Evolutionary conservation across 768 basidiomycete species (phyloP).

Genomic region (Dictyophora rubrovolvata): DNA sequence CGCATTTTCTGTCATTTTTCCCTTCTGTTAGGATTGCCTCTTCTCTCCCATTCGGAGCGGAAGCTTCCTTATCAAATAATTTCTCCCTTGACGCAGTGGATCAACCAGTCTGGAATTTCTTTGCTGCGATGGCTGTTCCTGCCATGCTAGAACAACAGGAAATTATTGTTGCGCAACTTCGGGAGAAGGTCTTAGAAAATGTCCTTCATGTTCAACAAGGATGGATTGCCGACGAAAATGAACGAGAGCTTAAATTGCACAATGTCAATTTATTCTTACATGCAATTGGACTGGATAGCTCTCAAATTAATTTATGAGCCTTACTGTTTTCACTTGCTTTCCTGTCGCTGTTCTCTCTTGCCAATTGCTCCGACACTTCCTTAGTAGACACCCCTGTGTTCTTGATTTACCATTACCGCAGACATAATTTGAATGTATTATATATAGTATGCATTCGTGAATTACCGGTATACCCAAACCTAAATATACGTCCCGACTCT

Average conservation of each 20-base stretch:
- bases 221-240: slow-evolving; percentile 62
- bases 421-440: background rate
- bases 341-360: background rate
- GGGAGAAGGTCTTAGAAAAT: slow-evolving; percentile 91
- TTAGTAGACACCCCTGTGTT: background rate
- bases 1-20: slow-evolving; percentile 73
- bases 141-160: slow-evolving; percentile 84
- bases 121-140: slow-evolving; percentile 80
- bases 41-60: slow-evolving; percentile 19
- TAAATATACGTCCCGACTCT: background rate
- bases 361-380: background rate
- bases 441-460: background rate
- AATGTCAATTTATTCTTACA: slow-evolving; percentile 91
- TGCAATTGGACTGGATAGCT: slow-evolving; percentile 63
- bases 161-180: slow-evolving; percentile 68
- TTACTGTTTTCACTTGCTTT: background rate
- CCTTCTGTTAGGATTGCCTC: slow-evolving; percentile 70
- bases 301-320: slow-evolving; percentile 47
- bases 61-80: slow-evolving; percentile 20
- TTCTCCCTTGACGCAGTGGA: slow-evolving; percentile 52
- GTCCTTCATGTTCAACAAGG: slow-evolving; percentile 72
- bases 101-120: slow-evolving; percentile 91
- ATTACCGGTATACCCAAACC: background rate
- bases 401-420: background rate
- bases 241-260: slow-evolving; percentile 66